A percentile compares a stretch with the other conserved stretches of the same genome.
phyloP scores from a whole-genome alignment of 2,329 filamentous ascomycete species.

The Pseudocercospora crystallina region DNA sequence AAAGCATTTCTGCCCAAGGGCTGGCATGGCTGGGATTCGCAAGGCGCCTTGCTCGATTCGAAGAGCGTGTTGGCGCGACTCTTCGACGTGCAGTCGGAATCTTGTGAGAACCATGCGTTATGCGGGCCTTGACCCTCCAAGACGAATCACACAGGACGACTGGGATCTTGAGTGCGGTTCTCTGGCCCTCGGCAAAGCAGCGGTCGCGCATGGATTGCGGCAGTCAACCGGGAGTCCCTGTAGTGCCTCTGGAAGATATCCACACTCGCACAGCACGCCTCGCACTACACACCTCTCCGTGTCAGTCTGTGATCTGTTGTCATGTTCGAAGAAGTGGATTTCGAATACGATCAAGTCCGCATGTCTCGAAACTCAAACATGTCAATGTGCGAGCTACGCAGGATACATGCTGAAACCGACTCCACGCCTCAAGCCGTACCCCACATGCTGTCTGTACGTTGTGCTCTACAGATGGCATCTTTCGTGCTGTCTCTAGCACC shows the following conservation, averaged over 20 bases:
- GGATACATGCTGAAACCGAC: too few relatives aligned
- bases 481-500: too few relatives aligned
- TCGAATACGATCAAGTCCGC: too few relatives aligned
- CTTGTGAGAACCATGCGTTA: slow-evolving; percentile 3
- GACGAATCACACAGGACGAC: slow-evolving; percentile 5
- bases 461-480: too few relatives aligned
- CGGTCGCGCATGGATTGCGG: not conserved
- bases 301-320: too few relatives aligned
- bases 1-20: slow-evolving; percentile 5
- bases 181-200: slow-evolving; percentile 2
- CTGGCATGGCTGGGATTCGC: not conserved
- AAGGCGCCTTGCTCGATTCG: slow-evolving; percentile 1
- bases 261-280: too few relatives aligned
- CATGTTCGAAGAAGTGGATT: too few relatives aligned
- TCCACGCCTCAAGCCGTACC: too few relatives aligned
- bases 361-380: too few relatives aligned
- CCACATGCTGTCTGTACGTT: too few relatives aligned
- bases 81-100: slow-evolving; percentile 3
- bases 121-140: not conserved
- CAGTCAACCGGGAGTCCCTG: slow-evolving; percentile 1
- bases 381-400: too few relatives aligned
- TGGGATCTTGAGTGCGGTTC: not conserved
- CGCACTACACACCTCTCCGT: too few relatives aligned
- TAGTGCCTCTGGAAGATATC: not conserved
- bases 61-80: not conserved